These are phyloP conservation scores for Myxozyma neglecta DNA, from an alignment of 805 yeast genomes.

Conservation along the genomic window DNA sequence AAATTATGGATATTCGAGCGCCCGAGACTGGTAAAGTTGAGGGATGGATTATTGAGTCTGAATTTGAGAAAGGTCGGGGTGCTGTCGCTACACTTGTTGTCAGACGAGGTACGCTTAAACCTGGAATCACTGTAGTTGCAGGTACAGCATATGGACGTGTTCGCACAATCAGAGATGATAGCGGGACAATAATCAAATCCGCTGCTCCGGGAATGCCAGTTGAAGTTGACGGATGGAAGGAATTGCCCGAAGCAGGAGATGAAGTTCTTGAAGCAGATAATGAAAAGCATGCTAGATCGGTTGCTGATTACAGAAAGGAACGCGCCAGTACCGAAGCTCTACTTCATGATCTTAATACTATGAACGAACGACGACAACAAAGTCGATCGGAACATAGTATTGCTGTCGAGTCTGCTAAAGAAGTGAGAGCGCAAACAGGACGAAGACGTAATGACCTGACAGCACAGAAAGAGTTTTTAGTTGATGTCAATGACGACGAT, in stretches of 20 bases:
- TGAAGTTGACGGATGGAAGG: slow-evolving; percentile 92
- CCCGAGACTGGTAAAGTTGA: slow-evolving; percentile 55
- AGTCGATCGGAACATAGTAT: slow-evolving; percentile 47
- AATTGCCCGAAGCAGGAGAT: slow-evolving; percentile 88
- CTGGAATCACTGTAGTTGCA: slow-evolving; percentile 75
- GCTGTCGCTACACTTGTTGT: slow-evolving; percentile 82
- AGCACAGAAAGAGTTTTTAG: slow-evolving; percentile 34
- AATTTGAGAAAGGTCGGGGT: slow-evolving; percentile 73
- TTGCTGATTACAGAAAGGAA: slow-evolving; percentile 60
- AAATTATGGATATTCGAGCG: slow-evolving; percentile 74
- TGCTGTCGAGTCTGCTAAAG: slow-evolving; percentile 51
- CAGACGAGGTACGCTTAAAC: slow-evolving; percentile 69
- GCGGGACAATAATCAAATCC: slow-evolving; percentile 57
- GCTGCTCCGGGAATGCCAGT: slow-evolving; percentile 91
- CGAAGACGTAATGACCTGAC: neutral
- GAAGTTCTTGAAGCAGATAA: slow-evolving; percentile 70
- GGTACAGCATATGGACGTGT: slow-evolving; percentile 87
- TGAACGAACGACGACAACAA: slow-evolving; percentile 66
- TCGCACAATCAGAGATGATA: slow-evolving; percentile 71
- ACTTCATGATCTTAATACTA: slow-evolving; percentile 61
- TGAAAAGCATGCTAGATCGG: slow-evolving; percentile 72
- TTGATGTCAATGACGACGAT: slow-evolving; percentile 30
- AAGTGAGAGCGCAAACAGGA: neutral
- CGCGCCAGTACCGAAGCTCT: slow-evolving; percentile 57
- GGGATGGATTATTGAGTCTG: slow-evolving; percentile 89